Evolutionary conservation across 2,329 filamentous ascomycete species (phyloP), one percentile per base, ranked within the genome.

Genomic region (Aspergillus persii): DNA sequence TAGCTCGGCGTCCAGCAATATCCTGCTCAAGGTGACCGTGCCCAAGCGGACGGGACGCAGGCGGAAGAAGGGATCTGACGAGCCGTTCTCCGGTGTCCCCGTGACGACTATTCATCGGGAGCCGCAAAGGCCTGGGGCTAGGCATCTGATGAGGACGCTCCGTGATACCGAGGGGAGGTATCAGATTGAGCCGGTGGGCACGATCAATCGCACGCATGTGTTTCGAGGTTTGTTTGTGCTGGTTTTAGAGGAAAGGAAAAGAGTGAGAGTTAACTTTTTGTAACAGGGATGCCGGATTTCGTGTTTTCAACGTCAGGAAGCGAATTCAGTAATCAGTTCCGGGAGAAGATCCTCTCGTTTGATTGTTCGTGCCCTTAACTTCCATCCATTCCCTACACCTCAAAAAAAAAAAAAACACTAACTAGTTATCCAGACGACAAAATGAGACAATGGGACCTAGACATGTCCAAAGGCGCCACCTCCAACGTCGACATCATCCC

Each of bases 41-140:
- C 94, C 95, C 0, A 95, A 88, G 74, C 83, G 91, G 57, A 97
- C 92, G 2, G 93, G 93, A 3, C 85, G 92, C 61, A 96, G 90
- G 76, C 85, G 93, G 59, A 96, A 93, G 77, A 83, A 88, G 66
- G 92, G 91, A n/a, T 86, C 86, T 4, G 73, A 87, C 57, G 88
- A 82, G 4, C 86, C 89, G 0, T 94, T 86, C 70, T 76, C 81
- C 46, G 81, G 81, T 3, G 76, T 80, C 53, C 39, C 75, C 4
- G 69, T 78, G 11, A 63, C 76, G 15, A 50, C 71, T 2, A 68
- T 61, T 48, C 36, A 57, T 33, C 56, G 55, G 50, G 52, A 58
- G 41, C 54, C 64, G 8, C 57, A 63, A 41, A 64, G 69, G 53
- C 67, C 59, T 31, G 68, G 61, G 41, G 68, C 71, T 9, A 67